Conservation (phyloP, 2,329 filamentous ascomycete species). For the Ascochyta viciae-villosae region DNA sequence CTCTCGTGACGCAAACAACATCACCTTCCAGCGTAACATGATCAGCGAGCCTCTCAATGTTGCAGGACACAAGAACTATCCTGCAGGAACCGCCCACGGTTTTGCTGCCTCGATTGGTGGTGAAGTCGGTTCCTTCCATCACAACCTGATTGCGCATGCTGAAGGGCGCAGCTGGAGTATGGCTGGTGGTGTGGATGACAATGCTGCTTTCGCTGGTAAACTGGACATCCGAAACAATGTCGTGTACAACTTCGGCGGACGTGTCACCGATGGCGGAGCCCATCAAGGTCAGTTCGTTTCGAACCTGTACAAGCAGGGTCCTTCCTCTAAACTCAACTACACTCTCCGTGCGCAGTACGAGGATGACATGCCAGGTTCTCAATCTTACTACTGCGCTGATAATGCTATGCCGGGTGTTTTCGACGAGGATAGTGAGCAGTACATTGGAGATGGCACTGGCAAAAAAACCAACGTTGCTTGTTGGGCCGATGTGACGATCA, state of each 20-base stretch:
- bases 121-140: conserved; percentile 47
- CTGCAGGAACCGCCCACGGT: conserved; percentile 35
- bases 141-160: conserved; percentile 53
- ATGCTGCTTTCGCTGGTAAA: conserved; percentile 41
- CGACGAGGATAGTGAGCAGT: conserved; percentile 35
- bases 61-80: conserved; percentile 50
- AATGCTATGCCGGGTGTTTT: conserved; percentile 45
- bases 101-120: conserved; percentile 38
- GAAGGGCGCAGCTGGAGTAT: conserved; percentile 49
- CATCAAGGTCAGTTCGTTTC: conserved; percentile 46
- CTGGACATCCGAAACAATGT: conserved; percentile 49
- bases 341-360: conserved; percentile 41
- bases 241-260: conserved; percentile 47
- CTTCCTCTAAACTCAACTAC: conserved; percentile 37
- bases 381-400: conserved; percentile 45
- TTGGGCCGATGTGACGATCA: conserved; percentile 40
- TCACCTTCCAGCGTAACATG: conserved; percentile 47
- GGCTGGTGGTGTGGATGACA: conserved; percentile 41
- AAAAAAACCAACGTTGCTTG: conserved; percentile 36
- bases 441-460: conserved; percentile 30
- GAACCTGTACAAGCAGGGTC: conserved; percentile 46
- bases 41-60: conserved; percentile 49
- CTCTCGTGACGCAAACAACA: conserved; percentile 44
- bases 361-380: conserved; percentile 41
- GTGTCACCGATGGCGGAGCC: conserved; percentile 45